Conservation (phyloP, 116 monocot species). For the Papilionanthe hybrid region DNA sequence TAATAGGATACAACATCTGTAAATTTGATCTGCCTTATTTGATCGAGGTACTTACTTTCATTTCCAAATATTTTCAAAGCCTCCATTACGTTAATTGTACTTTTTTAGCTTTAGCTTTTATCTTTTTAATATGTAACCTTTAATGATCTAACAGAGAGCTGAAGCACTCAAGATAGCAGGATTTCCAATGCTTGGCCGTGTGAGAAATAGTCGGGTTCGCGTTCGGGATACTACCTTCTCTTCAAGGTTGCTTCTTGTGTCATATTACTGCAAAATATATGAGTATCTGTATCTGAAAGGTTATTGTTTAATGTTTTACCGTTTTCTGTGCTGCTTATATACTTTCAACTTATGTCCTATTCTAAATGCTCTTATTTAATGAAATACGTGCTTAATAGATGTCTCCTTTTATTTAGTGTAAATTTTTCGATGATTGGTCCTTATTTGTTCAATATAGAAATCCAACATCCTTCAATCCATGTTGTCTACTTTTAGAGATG, state of each 20-base stretch:
- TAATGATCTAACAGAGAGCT: conserved; percentile 61
- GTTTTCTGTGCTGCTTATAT: not conserved
- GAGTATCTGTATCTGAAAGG: not conserved
- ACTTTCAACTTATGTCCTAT: not conserved
- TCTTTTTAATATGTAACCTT: not conserved
- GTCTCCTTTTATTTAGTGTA: not conserved
- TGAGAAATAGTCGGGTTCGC: conserved; percentile 88
- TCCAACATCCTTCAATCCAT: not conserved
- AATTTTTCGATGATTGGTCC: not conserved
- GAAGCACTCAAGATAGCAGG: conserved; percentile 85
- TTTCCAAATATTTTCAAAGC: not conserved
- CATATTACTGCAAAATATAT: not conserved
- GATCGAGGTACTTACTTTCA: conserved; percentile 56
- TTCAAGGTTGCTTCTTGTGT: conserved; percentile 57
- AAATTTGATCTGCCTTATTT: conserved; percentile 99
- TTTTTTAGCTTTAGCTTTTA: not conserved
- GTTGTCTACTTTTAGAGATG: not conserved
- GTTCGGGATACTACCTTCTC: conserved; percentile 91
- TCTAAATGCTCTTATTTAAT: not conserved
- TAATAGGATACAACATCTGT: conserved; percentile 99
- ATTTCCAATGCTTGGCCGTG: conserved; percentile 85
- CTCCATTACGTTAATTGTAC: not conserved
- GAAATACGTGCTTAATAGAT: not conserved
- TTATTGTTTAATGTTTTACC: not conserved
- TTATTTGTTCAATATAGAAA: not conserved